Base-by-base conservation (phyloP, 1,284 basidiomycete genomes). In the Anthracocystis walkeri region DNA sequence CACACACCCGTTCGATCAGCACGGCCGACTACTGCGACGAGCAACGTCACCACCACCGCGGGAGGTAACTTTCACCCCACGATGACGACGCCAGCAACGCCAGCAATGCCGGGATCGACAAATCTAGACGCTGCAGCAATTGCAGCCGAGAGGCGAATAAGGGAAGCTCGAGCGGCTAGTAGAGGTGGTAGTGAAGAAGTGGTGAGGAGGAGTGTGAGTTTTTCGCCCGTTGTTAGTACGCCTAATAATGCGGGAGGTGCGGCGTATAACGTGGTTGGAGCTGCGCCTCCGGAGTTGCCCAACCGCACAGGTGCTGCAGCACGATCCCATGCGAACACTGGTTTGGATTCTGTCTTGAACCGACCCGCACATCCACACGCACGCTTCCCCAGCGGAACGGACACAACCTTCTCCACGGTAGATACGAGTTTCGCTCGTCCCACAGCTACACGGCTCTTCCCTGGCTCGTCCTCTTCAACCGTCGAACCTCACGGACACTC, bases 51-150 rank as follows among this genome's bases (percentile, higher is more conserved):
- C 11, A 20, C 50, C n/a, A 21, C 44, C 10, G 35, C 53, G 20
- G 18, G 42, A n/a, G 18, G 16, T 8, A 31, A 29, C 29, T 5
- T 29, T 8, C 40, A 40, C 21, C 23, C 35, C 23, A 53, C 38
- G 7, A 27, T 14, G n/a, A 2, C 45, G 18, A n/a, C n/a, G n/a
- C n/a, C n/a, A n/a, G n/a, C n/a, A n/a, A n/a, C n/a, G n/a, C n/a
- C n/a, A n/a, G n/a, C n/a, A 25, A 35, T n/a, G 33, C 21, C 42
- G 2, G 16, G 48, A n/a, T 12, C 54, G n/a, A 25, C 59, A 7
- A 68, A 57, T 18, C 51, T 71, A 14, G 68, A 71, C n/a, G 33
- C 41, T 23, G 58, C 68, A 1, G 68, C 68, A 1, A 18, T 62
- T 10, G 62, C 58, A 6, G 55, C 51, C 12, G 68, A 71, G 20